Evolutionary conservation across 148 eudicot species (phyloP).

Genomic region (Chenopodium formosanum): DNA sequence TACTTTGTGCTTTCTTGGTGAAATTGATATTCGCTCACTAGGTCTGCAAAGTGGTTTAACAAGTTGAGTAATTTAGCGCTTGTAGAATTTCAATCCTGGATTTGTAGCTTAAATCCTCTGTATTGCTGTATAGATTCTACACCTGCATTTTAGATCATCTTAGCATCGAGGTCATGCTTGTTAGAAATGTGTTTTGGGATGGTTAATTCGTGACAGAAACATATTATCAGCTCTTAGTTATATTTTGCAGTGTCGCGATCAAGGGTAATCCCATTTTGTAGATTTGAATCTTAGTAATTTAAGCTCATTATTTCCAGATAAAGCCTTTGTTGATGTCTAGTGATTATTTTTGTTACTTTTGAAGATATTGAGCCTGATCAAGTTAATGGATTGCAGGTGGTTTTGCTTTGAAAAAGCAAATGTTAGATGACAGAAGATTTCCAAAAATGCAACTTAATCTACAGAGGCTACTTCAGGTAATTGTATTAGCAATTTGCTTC

Average conservation of each 20-base stretch:
- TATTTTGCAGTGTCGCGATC: too few species aligned
- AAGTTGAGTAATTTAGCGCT: background rate
- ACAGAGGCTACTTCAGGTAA: conserved; percentile 93
- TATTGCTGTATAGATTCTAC: background rate
- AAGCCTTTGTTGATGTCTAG: background rate
- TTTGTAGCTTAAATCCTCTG: background rate
- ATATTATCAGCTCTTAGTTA: background rate
- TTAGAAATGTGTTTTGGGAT: background rate
- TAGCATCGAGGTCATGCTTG: background rate
- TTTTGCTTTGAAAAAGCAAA: conserved; percentile 76
- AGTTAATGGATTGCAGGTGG: conserved; percentile 47
- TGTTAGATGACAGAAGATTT: conserved; percentile 91
- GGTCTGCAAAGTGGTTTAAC: background rate
- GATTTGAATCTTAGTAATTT: background rate
- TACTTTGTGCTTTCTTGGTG: background rate
- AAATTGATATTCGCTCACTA: background rate
- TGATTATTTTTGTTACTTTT: background rate
- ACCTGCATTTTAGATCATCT: background rate
- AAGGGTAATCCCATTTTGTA: background rate
- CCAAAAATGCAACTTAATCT: conserved; percentile 94
- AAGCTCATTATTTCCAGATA: background rate
- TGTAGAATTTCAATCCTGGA: background rate
- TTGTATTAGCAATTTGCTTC: conserved; percentile 7
- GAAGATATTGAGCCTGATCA: background rate
- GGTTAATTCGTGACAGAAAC: background rate